Evolutionary conservation across 495 filamentous ascomycete species (phyloP).

Genomic region (Aspergillus sparsus): DNA sequence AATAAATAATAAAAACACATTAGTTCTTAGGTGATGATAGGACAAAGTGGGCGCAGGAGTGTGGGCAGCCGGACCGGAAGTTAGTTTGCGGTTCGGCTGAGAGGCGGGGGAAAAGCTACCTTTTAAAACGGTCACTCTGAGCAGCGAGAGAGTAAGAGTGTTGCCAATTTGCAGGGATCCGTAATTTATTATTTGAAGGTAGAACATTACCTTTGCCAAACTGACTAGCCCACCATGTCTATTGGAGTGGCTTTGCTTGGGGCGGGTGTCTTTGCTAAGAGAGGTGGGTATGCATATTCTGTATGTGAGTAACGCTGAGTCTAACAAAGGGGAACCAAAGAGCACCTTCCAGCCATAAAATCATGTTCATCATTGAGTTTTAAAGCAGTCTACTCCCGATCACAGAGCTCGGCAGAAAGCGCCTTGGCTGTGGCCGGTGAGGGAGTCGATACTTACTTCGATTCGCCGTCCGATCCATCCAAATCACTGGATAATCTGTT

Average conservation of each 20-base stretch:
- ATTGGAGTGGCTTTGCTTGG: conserved; percentile 17
- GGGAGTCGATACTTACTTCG: conserved; percentile 21
- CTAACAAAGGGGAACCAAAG: conserved; percentile 10
- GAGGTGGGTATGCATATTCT: conserved; percentile 11
- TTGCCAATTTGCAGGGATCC: neutral
- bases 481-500: conserved; percentile 27
- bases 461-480: conserved; percentile 7
- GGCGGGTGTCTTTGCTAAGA: conserved; percentile 17
- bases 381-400: conserved; percentile 33
- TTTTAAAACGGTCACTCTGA: neutral
- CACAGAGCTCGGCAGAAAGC: conserved; percentile 21
- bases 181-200: neutral
- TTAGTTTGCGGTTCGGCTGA: neutral
- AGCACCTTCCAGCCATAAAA: conserved; percentile 28
- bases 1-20: too few relatives aligned
- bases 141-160: neutral
- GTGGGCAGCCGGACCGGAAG: neutral
- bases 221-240: neutral
- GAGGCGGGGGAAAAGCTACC: neutral
- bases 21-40: too few relatives aligned
- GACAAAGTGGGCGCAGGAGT: too few relatives aligned
- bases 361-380: conserved; percentile 14
- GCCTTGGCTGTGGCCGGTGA: conserved; percentile 6
- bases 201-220: too few relatives aligned
- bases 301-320: neutral